Evolutionary conservation across 2,329 filamentous ascomycete species (phyloP), one percentile per base, ranked within the genome.

Genomic region (Neocucurbitaria cava): DNA sequence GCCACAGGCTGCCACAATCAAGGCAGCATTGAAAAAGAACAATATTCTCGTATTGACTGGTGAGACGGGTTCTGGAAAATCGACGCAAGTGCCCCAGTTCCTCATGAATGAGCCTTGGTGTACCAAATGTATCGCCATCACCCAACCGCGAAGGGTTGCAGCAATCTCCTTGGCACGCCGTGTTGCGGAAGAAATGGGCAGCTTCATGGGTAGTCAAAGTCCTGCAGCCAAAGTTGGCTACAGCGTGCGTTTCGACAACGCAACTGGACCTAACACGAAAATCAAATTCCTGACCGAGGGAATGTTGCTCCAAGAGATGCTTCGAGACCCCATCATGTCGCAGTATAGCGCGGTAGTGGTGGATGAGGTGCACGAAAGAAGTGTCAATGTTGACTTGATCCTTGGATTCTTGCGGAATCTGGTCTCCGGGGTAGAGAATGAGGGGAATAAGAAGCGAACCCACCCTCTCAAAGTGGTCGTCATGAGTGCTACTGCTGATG

Each of bases 231-330:
- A 81, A 62, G 93, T 99, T 10, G 95, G 95, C 36, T 99, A 98
- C 72, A 94, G 91, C 3, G 94, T 99, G 30, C 89, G 95, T 51
- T 99, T 99, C 69, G 95, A 99, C 65, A 91, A 93, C 56, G 88
- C 89, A 11, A 86, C 91, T 0, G 90, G 91, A n/a, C 85, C 85
- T 18, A 89, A 87, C n/a, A 91, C 91, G 3, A 88, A 85, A 68
- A 89, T 99, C 77, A 98, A 98, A 71, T 99, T 92, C 67, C 79
- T 99, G 59, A 99, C 95, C 0, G 96, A 99, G 75, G 95, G 95
- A 67, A 98, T 96, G 88, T 81, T 99, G 46, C 82, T 99, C 13
- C 93, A 98, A 73, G 96, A 99, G 76, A 89, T 99, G 76, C 77
- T 99, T 55, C 85, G 89, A 48, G 95, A 99, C 73, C 91, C 91